Percentiles rank a stretch among this genome's conserved stretches.
Conservation (phyloP, 495 filamentous ascomycete species). For the Aspergillus cavernicola region DNA sequence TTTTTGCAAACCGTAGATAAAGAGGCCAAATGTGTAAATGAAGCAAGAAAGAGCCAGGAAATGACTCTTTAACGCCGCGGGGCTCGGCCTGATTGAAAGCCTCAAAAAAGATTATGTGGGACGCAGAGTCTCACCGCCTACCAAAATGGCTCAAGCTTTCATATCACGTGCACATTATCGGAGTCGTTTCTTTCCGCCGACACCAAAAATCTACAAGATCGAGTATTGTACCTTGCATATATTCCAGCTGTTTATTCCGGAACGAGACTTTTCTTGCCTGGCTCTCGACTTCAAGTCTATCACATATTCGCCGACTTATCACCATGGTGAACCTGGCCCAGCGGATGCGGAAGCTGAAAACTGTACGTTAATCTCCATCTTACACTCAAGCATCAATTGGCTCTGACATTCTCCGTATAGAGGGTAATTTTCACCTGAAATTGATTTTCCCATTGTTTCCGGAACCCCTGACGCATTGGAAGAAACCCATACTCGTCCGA, state of each 20-base stretch:
- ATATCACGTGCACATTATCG: constrained; percentile 19
- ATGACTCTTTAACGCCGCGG: constrained; percentile 22
- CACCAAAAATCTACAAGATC: constrained; percentile 16
- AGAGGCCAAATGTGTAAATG: constrained; percentile 16
- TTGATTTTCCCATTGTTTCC: constrained; percentile 2
- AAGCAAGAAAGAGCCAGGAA: not conserved
- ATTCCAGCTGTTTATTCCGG: not conserved
- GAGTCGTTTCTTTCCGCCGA: constrained; percentile 21
- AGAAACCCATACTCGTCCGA: not conserved
- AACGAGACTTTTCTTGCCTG: not conserved
- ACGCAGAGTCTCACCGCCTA: constrained; percentile 18
- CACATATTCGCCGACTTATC: constrained; percentile 17
- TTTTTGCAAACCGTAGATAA: constrained; percentile 24
- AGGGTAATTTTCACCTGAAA: constrained; percentile 27
- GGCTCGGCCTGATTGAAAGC: constrained; percentile 21
- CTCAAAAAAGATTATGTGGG: constrained; percentile 23
- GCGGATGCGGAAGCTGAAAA: constrained; percentile 74
- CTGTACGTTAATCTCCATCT: constrained; percentile 52
- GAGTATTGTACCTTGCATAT: constrained; percentile 1
- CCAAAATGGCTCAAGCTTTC: not conserved
- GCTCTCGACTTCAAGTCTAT: not conserved
- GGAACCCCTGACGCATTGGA: not conserved
- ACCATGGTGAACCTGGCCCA: constrained; percentile 74
- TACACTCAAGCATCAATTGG: constrained; percentile 2
- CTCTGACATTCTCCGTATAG: constrained; percentile 17